Evolutionary conservation across 2,329 filamentous ascomycete species (phyloP), one percentile per base, ranked within the genome.

Genomic region (Ceratocystiopsis brevicomis): DNA sequence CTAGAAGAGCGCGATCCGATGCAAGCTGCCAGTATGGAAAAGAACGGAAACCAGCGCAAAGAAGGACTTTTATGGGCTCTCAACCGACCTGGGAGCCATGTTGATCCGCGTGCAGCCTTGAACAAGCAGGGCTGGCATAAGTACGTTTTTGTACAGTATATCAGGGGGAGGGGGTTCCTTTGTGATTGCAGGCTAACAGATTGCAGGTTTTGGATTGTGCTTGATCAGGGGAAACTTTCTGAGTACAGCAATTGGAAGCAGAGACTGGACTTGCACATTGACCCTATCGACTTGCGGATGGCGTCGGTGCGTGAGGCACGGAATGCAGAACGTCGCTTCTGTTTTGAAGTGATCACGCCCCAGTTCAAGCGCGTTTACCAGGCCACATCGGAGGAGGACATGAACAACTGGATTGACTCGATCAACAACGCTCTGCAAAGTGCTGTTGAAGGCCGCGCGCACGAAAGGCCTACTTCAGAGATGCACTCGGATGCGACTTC

Each of bases 191-290:
- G 13, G 12, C 11, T 30, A n/a, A 34, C 9, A 5, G 25, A 30
- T 9, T 3, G 13, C 53, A 92, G 86, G 56, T 98, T 96, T 61
- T 98, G 90, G 90, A 92, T 98, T 50, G 90, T 98, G 2, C 69
- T 98, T 38, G 92, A 96, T 57, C 87, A 94, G 60, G 90, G 90
- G 19, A 94, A 90, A 57, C 69, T 98, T 15, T 95, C 88, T 1
- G 90, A 98, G 57, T 98, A 98, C 61, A 94, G 87, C 57, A 96
- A 98, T 59, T 98, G 90, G 90, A 98, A 98, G 61, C 85, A 98
- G 58, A 88, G 77, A 58, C 72, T 98, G 19, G 90, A 98, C 59
- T 67, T 96, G 21, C 92, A 98, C 58, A 96, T 94, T 76, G 90
- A 96, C 2, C 90, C 90, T 0, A 96, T 98, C 50, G 92, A 98